phyloP scores from a whole-genome alignment of 2,329 filamentous ascomycete genomes.

The Raffaelea arxii region DNA sequence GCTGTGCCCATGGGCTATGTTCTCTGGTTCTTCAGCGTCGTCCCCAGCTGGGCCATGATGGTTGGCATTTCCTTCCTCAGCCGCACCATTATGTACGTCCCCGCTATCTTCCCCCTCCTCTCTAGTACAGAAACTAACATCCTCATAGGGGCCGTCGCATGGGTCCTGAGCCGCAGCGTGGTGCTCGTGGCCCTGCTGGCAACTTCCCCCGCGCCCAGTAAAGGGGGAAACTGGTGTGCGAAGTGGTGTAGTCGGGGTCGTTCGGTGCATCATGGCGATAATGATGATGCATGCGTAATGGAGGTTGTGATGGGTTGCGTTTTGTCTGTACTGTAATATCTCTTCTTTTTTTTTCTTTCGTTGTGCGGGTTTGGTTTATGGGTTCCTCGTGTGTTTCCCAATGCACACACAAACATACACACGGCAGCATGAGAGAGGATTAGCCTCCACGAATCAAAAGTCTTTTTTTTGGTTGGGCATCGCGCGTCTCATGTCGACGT shows the following conservation, averaged over 20 bases:
- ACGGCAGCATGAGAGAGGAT: too few species aligned
- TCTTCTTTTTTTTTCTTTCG: neutral
- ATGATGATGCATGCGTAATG: too few species aligned
- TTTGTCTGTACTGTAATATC: too few species aligned
- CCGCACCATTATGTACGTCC: constrained; percentile 64
- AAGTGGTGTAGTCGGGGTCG: too few species aligned
- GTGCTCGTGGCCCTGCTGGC: constrained; percentile 14
- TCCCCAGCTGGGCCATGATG: constrained; percentile 74
- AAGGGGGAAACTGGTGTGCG: neutral
- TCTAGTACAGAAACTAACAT: neutral
- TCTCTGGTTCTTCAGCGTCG: constrained; percentile 55
- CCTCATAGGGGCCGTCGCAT: constrained; percentile 25
- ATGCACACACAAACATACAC: too few species aligned
- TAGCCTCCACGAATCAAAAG: too few species aligned
- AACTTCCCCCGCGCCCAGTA: constrained; percentile 12
- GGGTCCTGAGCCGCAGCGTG: too few species aligned
- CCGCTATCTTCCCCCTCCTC: neutral
- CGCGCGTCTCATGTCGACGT: too few species aligned
- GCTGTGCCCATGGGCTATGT: constrained; percentile 56
- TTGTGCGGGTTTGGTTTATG: too few species aligned
- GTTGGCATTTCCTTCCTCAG: constrained; percentile 63
- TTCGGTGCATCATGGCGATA: too few species aligned
- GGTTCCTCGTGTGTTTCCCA: too few species aligned
- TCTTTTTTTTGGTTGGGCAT: neutral
- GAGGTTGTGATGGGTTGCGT: too few species aligned